Evolutionary conservation across 352 stramenopile species (phyloP).

Genomic region (Albugo laibachii): DNA sequence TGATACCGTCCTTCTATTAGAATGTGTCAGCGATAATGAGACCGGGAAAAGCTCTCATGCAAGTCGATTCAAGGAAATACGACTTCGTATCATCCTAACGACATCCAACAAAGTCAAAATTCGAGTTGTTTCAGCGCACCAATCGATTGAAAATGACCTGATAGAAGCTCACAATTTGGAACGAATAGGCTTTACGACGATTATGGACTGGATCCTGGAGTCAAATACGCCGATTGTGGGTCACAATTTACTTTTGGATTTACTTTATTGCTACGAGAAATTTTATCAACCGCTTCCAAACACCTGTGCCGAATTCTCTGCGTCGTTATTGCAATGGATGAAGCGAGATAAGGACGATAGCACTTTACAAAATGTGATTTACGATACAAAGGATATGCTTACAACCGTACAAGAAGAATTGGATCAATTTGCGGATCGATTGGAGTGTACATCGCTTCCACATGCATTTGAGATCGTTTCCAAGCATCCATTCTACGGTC

Average conservation of each 20-base stretch:
- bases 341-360: too few relatives aligned
- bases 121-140: conserved; percentile 14
- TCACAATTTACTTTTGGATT: conserved; percentile 64
- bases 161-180: conserved; percentile 18
- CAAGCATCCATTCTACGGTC: conserved; percentile 47
- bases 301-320: conserved; percentile 33
- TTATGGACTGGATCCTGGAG: conserved; percentile 28
- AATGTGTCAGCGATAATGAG: conserved; percentile 46
- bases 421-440: conserved; percentile 3
- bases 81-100: conserved; percentile 25
- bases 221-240: conserved; percentile 34
- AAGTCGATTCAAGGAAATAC: conserved; percentile 33
- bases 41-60: conserved; percentile 8
- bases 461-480: conserved; percentile 35
- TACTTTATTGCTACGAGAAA: conserved; percentile 65
- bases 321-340: conserved; percentile 31
- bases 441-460: conserved; percentile 39
- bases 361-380: conserved; percentile 14
- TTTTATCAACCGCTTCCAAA: conserved; percentile 39
- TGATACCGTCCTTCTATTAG: conserved; percentile 15
- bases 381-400: conserved; percentile 59
- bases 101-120: conserved; percentile 10
- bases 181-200: conserved; percentile 39
- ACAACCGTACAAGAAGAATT: conserved; percentile 7
- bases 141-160: conserved; percentile 13